phyloP scores from a whole-genome alignment of 2,329 filamentous ascomycete genomes.

The Thermoascus crustaceus region DNA sequence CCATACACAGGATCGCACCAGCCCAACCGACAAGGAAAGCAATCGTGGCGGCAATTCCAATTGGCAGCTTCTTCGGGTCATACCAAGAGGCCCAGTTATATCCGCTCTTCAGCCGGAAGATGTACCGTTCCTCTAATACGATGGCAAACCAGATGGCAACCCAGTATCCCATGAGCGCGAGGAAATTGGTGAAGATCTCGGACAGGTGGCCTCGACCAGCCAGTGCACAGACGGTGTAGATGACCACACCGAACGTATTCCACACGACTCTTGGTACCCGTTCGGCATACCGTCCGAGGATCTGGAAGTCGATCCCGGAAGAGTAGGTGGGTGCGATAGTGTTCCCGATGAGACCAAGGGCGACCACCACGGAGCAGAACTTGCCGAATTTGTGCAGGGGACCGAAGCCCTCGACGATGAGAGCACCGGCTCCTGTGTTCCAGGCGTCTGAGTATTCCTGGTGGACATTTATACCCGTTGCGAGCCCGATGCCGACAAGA shows the following conservation, averaged over 20 bases:
- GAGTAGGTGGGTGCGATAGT: constrained; percentile 58
- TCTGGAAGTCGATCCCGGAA: constrained; percentile 59
- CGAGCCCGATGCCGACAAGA: constrained; percentile 55
- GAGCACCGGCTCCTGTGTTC: constrained; percentile 51
- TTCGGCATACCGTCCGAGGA: constrained; percentile 52
- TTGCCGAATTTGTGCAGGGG: constrained; percentile 56
- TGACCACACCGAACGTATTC: constrained; percentile 54
- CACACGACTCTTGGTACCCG: constrained; percentile 56
- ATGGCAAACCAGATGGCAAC: constrained; percentile 58
- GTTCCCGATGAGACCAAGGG: constrained; percentile 58
- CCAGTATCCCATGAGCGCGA: constrained; percentile 65
- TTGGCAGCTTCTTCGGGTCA: constrained; percentile 48
- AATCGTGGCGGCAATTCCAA: constrained; percentile 53
- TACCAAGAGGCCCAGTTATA: constrained; percentile 59
- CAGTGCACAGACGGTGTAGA: constrained; percentile 57
- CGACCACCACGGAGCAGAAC: constrained; percentile 58
- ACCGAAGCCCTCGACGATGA: constrained; percentile 55
- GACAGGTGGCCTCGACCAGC: constrained; percentile 54
- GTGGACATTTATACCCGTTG: constrained; percentile 47
- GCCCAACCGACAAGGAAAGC: constrained; percentile 59
- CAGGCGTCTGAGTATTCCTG: constrained; percentile 52
- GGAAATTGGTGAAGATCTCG: constrained; percentile 60
- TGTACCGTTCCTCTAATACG: constrained; percentile 48
- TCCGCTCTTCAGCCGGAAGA: constrained; percentile 47
- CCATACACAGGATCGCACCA: constrained; percentile 59